Evolutionary conservation across 2,329 filamentous ascomycete genomes (phyloP).

Genomic region (Moelleriella libera): DNA sequence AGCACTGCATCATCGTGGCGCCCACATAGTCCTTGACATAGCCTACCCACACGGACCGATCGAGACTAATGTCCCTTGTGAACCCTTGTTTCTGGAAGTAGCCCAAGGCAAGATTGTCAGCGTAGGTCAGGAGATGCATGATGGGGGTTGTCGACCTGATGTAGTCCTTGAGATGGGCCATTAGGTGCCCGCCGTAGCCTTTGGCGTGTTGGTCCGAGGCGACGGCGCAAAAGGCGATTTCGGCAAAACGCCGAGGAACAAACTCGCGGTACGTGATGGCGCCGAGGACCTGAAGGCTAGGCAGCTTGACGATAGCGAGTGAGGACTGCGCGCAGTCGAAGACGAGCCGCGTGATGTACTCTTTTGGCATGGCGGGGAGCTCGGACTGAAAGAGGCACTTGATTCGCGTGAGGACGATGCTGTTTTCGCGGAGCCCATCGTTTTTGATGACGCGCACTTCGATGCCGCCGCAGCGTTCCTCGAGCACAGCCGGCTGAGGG

Average conservation of each 20-base stretch:
- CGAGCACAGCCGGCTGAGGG: background rate
- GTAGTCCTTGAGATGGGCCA: background rate
- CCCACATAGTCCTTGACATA: background rate
- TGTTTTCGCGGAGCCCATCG: background rate
- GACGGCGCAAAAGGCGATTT: background rate
- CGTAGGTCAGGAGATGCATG: background rate
- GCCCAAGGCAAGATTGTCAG: background rate
- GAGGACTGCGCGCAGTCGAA: background rate
- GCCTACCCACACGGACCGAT: background rate
- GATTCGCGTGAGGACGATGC: background rate
- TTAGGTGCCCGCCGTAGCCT: background rate
- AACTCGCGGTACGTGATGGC: background rate
- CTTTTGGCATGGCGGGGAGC: background rate
- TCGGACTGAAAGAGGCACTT: background rate
- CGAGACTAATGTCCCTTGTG: background rate
- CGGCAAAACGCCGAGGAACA: background rate
- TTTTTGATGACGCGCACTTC: background rate
- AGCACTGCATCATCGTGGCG: background rate
- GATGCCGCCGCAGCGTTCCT: background rate
- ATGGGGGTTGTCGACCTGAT: background rate
- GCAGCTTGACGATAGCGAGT: background rate
- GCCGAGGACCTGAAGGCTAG: background rate
- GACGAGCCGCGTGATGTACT: background rate
- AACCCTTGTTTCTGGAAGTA: background rate
- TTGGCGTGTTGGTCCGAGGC: background rate